A percentile compares a stretch with the other conserved stretches of the same genome.
Conservation (phyloP, 805 yeast species). For the Zygosaccharomyces rouxii region DNA sequence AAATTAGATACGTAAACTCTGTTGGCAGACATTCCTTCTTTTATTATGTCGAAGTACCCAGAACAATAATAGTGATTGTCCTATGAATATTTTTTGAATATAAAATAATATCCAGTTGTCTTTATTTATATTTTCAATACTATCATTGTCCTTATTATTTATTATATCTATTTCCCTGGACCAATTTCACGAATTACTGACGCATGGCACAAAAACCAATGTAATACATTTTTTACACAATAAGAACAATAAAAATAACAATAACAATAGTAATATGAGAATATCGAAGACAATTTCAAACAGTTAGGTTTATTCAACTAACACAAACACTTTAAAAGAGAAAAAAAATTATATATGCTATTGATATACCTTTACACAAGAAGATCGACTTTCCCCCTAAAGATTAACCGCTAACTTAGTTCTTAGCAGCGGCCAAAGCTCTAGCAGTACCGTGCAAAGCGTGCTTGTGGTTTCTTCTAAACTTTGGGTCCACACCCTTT, state of each 20-base stretch:
- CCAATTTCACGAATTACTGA: background rate
- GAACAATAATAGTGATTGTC: background rate
- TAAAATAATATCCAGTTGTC: background rate
- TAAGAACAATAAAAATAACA: background rate
- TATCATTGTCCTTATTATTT: background rate
- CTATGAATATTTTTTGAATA: no score
- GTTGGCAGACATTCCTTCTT: slow-evolving; percentile 7
- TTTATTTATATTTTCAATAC: background rate
- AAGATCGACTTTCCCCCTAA: slow-evolving; percentile 3
- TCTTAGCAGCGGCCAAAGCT: slow-evolving; percentile 73
- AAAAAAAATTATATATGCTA: background rate
- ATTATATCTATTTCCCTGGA: background rate
- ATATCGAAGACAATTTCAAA: background rate
- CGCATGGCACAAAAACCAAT: slow-evolving; percentile 4
- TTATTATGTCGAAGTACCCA: background rate
- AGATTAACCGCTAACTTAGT: slow-evolving; percentile 15
- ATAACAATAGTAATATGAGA: background rate
- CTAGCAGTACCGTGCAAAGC: slow-evolving; percentile 97
- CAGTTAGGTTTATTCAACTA: background rate
- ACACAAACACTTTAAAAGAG: slow-evolving; percentile 6
- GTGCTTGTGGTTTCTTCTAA: slow-evolving; percentile 98
- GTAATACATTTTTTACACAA: background rate
- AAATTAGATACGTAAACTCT: slow-evolving; percentile 55
- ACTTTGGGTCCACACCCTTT: slow-evolving; percentile 99
- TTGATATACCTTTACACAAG: slow-evolving; percentile 3